These are phyloP conservation scores for Escovopsis weberi DNA, from an alignment of 2,329 filamentous ascomycete species.

Conservation along the genomic window DNA sequence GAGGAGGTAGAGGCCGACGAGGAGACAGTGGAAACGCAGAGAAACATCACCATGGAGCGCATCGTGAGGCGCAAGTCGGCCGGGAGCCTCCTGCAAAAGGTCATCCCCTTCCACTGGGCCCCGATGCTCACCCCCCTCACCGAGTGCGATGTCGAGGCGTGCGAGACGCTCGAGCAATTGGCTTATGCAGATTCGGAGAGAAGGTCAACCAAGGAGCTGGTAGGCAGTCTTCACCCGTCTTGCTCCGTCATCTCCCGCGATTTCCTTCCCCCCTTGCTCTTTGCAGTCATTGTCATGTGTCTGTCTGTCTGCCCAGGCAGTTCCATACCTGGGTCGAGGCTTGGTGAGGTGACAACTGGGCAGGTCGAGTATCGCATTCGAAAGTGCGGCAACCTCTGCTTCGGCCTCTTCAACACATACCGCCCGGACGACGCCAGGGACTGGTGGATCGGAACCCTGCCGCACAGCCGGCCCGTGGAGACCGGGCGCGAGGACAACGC, in stretches of 20 bases:
- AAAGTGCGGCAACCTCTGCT: slow-evolving; percentile 44
- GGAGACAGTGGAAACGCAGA: slow-evolving; percentile 21
- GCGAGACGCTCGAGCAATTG: slow-evolving; percentile 38
- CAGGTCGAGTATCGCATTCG: slow-evolving; percentile 19
- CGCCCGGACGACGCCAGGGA: slow-evolving; percentile 29
- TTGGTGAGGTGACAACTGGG: not conserved
- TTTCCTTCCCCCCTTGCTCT: not conserved
- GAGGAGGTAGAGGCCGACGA: slow-evolving; percentile 26
- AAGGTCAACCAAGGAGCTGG: slow-evolving; percentile 39
- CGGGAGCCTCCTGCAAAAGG: slow-evolving; percentile 23
- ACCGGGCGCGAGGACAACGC: slow-evolving; percentile 20
- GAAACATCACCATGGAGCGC: slow-evolving; percentile 25
- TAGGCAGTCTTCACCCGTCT: slow-evolving; percentile 12
- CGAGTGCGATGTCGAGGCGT: slow-evolving; percentile 47
- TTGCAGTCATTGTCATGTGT: not conserved
- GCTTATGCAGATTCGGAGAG: slow-evolving; percentile 36
- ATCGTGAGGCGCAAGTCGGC: slow-evolving; percentile 20
- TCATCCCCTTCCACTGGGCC: slow-evolving; percentile 45
- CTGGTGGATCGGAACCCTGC: slow-evolving; percentile 34
- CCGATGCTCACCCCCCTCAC: slow-evolving; percentile 54
- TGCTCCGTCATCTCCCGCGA: too few relatives aligned
- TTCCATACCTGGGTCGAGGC: too few relatives aligned
- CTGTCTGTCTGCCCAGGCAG: not conserved
- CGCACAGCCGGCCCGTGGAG: slow-evolving; percentile 41
- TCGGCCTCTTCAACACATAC: slow-evolving; percentile 65